Evolutionary conservation across 2,329 filamentous ascomycete species (phyloP).

Genomic region (Conoideocrella luteorostrata): DNA sequence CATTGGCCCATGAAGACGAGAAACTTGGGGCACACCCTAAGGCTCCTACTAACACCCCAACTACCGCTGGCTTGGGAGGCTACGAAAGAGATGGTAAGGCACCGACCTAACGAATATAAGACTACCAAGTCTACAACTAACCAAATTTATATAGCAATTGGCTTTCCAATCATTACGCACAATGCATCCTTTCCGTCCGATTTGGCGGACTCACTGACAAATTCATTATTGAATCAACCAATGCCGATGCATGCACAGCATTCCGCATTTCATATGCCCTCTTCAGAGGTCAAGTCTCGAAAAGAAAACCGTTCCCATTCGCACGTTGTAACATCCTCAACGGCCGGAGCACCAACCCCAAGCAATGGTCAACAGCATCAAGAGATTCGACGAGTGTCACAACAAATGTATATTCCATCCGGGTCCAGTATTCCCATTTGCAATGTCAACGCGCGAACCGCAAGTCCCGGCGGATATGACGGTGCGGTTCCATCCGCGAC

Average conservation of each 20-base stretch:
- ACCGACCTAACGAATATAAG: neutral
- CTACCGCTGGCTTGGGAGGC: constrained; percentile 13
- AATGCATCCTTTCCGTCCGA: constrained; percentile 21
- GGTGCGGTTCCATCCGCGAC: neutral
- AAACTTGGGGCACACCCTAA: constrained; percentile 20
- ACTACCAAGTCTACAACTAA: neutral
- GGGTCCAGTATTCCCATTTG: constrained; percentile 13
- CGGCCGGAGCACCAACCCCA: constrained; percentile 13
- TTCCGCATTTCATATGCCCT: constrained; percentile 22
- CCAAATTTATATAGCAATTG: constrained; percentile 8
- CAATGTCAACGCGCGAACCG: neutral
- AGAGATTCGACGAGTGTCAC: constrained; percentile 35
- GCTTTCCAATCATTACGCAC: constrained; percentile 16
- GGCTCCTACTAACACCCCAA: constrained; percentile 38
- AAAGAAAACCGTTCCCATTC: constrained; percentile 34
- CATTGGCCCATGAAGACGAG: constrained; percentile 28
- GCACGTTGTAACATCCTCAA: constrained; percentile 7
- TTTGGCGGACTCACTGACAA: constrained; percentile 36
- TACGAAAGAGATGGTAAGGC: constrained; percentile 15
- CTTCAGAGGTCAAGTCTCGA: constrained; percentile 34
- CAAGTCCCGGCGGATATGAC: neutral
- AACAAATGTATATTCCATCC: constrained; percentile 27
- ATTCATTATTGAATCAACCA: constrained; percentile 43
- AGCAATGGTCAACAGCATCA: constrained; percentile 16
- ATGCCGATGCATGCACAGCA: constrained; percentile 29